These are phyloP conservation scores for Penicillium bialowiezense DNA, from an alignment of 495 filamentous ascomycete species.

Conservation along the genomic window DNA sequence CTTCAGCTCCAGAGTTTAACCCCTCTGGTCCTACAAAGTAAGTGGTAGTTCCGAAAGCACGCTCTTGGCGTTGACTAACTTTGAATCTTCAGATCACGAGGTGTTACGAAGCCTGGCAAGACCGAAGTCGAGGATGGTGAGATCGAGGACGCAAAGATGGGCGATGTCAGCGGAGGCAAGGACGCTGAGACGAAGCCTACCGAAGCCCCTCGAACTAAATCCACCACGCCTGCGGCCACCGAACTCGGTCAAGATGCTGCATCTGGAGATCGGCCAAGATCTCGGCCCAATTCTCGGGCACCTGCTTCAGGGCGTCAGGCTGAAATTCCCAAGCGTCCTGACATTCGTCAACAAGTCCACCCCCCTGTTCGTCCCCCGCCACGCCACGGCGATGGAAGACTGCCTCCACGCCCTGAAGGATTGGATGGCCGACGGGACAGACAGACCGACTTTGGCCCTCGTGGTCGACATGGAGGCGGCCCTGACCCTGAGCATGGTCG, in stretches of 20 bases:
- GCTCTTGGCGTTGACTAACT: slow-evolving; percentile 9
- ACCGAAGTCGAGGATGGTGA: slow-evolving; percentile 76
- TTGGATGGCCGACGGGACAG: slow-evolving; percentile 39
- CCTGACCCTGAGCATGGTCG: slow-evolving; percentile 37
- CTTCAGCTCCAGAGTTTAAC: slow-evolving; percentile 46
- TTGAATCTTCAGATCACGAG: slow-evolving; percentile 24
- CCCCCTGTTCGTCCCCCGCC: slow-evolving; percentile 26
- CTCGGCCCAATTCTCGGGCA: slow-evolving; percentile 25
- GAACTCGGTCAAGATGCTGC: slow-evolving; percentile 13
- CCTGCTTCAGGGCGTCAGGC: slow-evolving; percentile 28
- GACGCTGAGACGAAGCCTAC: slow-evolving; percentile 10
- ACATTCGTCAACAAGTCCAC: slow-evolving; percentile 33
- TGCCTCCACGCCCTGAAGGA: slow-evolving; percentile 39
- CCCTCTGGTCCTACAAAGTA: slow-evolving; percentile 38
- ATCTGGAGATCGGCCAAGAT: slow-evolving; percentile 20
- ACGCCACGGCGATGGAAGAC: slow-evolving; percentile 27
- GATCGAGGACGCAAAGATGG: slow-evolving; percentile 64
- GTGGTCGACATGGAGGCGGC: slow-evolving; percentile 32
- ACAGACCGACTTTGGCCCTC: slow-evolving; percentile 34
- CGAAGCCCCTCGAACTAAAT: slow-evolving; percentile 4
- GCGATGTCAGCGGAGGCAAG: slow-evolving; percentile 26
- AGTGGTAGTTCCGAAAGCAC: slow-evolving; percentile 21
- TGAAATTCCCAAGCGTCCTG: slow-evolving; percentile 36
- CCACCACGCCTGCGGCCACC: slow-evolving; percentile 10
- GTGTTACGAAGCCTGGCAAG: slow-evolving; percentile 30